A percentile compares a stretch with the other conserved stretches of the same genome.
phyloP scores from a whole-genome alignment of 345 rosid species.

The Clarkia xantiana region DNA sequence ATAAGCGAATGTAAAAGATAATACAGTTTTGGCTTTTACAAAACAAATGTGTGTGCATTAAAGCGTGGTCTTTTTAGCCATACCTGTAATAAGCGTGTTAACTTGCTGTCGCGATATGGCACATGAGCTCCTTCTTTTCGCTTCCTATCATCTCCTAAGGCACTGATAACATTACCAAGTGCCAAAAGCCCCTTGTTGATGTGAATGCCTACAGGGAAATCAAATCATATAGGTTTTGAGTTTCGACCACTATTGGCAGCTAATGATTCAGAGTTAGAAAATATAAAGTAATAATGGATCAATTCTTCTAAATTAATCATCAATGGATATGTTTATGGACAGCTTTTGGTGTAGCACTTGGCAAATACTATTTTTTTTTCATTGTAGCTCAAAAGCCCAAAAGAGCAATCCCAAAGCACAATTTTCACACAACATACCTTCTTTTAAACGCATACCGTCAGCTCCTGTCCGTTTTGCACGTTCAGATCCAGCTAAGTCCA shows the following conservation, averaged over 20 bases:
- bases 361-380: too few species aligned
- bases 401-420: not conserved
- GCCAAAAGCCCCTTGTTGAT: conserved; percentile 93
- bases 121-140: conserved; percentile 94
- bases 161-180: conserved; percentile 92
- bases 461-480: conserved; percentile 96
- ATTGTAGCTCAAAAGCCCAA: too few species aligned
- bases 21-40: too few species aligned
- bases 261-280: too few species aligned
- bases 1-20: too few species aligned
- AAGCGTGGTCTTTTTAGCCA: not conserved
- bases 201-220: conserved; percentile 50
- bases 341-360: too few species aligned
- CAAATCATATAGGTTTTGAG: not conserved
- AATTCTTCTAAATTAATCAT: too few species aligned
- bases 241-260: too few species aligned
- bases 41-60: too few species aligned
- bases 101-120: conserved; percentile 97
- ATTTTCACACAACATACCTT: conserved; percentile 40
- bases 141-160: conserved; percentile 88
- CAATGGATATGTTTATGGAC: too few species aligned
- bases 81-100: conserved; percentile 94
- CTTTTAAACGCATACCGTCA: conserved; percentile 92
- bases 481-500: conserved; percentile 94
- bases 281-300: too few species aligned